A percentile compares a stretch with the other conserved stretches of the same genome.
Evolutionary conservation across 495 filamentous ascomycete genomes (phyloP).

Genomic region (Penicillium tannophilum): DNA sequence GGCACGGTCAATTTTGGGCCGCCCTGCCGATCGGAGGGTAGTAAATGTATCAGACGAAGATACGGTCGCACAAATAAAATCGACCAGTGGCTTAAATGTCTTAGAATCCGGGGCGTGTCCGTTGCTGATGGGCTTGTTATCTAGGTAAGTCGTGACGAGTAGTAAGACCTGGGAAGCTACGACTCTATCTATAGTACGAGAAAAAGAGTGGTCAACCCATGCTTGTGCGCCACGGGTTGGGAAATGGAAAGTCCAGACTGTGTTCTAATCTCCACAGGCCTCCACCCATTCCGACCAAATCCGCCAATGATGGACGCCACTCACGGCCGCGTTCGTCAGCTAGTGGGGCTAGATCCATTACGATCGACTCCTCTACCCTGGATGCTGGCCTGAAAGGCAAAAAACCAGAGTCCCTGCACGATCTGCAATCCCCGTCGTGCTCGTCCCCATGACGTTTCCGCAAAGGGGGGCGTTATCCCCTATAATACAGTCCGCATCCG

Average conservation of each 20-base stretch:
- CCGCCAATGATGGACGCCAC: slow-evolving; percentile 20
- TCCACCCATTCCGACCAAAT: slow-evolving; percentile 23
- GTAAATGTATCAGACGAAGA: neutral
- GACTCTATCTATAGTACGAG: slow-evolving; percentile 4
- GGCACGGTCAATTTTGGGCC: slow-evolving; percentile 5
- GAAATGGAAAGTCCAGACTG: slow-evolving; percentile 7
- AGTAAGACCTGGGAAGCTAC: neutral
- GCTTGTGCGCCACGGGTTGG: slow-evolving; percentile 4
- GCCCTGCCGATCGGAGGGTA: neutral
- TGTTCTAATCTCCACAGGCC: slow-evolving; percentile 24
- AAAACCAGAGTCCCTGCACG: slow-evolving; percentile 14
- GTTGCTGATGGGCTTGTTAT: slow-evolving; percentile 4
- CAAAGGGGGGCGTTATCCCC: slow-evolving; percentile 18
- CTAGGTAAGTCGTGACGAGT: slow-evolving; percentile 2
- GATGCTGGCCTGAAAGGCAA: slow-evolving; percentile 17
- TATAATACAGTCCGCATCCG: slow-evolving; percentile 32
- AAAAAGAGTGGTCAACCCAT: neutral
- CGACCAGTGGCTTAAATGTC: neutral
- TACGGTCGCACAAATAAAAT: neutral
- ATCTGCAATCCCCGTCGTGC: slow-evolving; percentile 16
- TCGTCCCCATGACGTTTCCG: slow-evolving; percentile 33
- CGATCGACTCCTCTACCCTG: slow-evolving; percentile 29
- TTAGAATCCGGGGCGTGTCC: neutral
- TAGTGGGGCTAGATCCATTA: slow-evolving; percentile 30
- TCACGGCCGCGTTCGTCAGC: slow-evolving; percentile 30